phyloP scores from a whole-genome alignment of 345 rosid species.

The Eutrema japonicum region DNA sequence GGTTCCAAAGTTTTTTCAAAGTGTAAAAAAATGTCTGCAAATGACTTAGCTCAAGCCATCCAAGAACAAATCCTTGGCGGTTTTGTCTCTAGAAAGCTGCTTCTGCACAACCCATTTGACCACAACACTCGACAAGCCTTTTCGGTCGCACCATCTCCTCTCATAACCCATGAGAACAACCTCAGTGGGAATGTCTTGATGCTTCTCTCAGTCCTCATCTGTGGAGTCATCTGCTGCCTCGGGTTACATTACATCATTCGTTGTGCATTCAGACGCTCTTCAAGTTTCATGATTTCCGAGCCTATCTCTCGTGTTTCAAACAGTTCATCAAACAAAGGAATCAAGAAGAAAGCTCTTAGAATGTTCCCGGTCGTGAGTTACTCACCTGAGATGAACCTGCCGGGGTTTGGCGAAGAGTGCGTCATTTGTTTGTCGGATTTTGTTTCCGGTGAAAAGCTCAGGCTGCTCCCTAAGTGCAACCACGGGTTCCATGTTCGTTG shows the following conservation, averaged over 20 bases:
- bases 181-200: slow-evolving; percentile 51
- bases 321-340: slow-evolving; percentile 43
- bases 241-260: slow-evolving; percentile 58
- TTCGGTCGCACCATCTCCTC: slow-evolving; percentile 37
- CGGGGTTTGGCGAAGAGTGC: slow-evolving; percentile 59
- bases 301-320: slow-evolving; percentile 34
- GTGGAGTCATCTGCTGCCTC: slow-evolving; percentile 56
- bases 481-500: slow-evolving; percentile 72
- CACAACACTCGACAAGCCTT: slow-evolving; percentile 26
- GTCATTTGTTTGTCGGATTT: slow-evolving; percentile 61
- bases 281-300: slow-evolving; percentile 46
- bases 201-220: slow-evolving; percentile 54
- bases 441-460: slow-evolving; percentile 48
- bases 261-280: slow-evolving; percentile 55
- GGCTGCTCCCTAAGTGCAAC: slow-evolving; percentile 67
- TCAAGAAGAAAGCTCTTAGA: slow-evolving; percentile 50
- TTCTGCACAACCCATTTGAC: slow-evolving; percentile 41
- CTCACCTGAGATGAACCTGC: slow-evolving; percentile 47
- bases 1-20: neutral
- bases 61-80: slow-evolving; percentile 37
- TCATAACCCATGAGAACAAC: slow-evolving; percentile 30
- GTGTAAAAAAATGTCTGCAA: slow-evolving; percentile 29
- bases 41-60: slow-evolving; percentile 32
- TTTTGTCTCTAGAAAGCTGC: slow-evolving; percentile 45
- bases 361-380: slow-evolving; percentile 56